Evolutionary conservation across 2,329 filamentous ascomycete species (phyloP).

Genomic region (Fusarium haematococcum): DNA sequence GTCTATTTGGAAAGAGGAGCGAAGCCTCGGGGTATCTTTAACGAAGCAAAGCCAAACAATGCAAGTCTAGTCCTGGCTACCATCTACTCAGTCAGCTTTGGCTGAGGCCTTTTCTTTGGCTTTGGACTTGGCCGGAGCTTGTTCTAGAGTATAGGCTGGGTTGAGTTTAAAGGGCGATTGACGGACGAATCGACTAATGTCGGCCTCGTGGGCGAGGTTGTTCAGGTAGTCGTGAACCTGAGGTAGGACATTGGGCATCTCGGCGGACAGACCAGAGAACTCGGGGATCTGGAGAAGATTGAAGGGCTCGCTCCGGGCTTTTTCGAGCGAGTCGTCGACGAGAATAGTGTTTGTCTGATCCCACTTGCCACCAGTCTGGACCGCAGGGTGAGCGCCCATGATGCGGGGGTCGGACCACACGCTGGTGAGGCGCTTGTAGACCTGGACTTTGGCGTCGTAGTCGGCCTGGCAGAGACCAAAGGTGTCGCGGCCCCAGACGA

Average conservation of each 20-base stretch:
- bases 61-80: background rate
- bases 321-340: slow-evolving; percentile 86
- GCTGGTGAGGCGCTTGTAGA: slow-evolving; percentile 85
- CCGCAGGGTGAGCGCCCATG: slow-evolving; percentile 57
- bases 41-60: slow-evolving; percentile 8
- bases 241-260: slow-evolving; percentile 61
- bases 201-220: slow-evolving; percentile 61
- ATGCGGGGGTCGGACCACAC: slow-evolving; percentile 73
- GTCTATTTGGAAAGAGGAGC: slow-evolving; percentile 17
- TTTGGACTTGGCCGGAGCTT: background rate
- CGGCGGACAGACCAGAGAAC: slow-evolving; percentile 66
- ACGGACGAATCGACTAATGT: slow-evolving; percentile 73
- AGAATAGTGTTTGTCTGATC: slow-evolving; percentile 88
- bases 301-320: slow-evolving; percentile 84
- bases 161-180: slow-evolving; percentile 60
- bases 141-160: slow-evolving; percentile 39
- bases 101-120: background rate
- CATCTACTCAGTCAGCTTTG: background rate
- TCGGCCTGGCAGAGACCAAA: slow-evolving; percentile 75
- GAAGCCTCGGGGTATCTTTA: slow-evolving; percentile 32
- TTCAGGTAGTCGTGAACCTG: slow-evolving; percentile 74
- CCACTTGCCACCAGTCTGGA: slow-evolving; percentile 65
- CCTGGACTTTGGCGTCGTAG: slow-evolving; percentile 79
- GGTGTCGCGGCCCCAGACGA: slow-evolving; percentile 81
- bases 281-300: slow-evolving; percentile 87